Evolutionary conservation across 1,284 basidiomycete genomes (phyloP).

Genomic region (Xerocomus minutiporus): DNA sequence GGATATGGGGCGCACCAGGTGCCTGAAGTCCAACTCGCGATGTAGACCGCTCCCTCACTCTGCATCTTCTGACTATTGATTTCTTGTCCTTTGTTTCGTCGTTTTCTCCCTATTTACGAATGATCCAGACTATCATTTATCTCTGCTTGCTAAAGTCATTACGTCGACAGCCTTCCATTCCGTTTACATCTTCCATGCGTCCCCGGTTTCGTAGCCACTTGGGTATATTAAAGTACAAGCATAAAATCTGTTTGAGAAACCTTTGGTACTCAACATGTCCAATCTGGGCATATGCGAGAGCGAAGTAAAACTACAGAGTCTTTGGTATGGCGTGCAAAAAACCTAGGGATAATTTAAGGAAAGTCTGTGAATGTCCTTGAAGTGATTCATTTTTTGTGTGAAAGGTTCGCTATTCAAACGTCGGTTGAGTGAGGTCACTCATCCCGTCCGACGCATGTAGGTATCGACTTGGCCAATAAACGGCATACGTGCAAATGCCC

Average conservation of each 20-base stretch:
- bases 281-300: background rate
- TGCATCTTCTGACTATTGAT: background rate
- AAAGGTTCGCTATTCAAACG: background rate
- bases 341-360: background rate
- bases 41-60: slow-evolving; percentile 2
- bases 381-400: background rate
- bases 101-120: background rate
- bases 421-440: background rate
- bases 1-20: slow-evolving; percentile 20
- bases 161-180: background rate
- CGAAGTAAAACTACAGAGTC: background rate
- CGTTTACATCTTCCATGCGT: background rate
- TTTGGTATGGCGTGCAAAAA: background rate
- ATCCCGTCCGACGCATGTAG: slow-evolving; percentile 10
- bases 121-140: too few species aligned
- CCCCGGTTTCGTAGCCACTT: background rate
- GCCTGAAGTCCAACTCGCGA: slow-evolving; percentile 25
- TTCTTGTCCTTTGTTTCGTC: background rate
- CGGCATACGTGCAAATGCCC: slow-evolving; percentile 35
- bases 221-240: background rate
- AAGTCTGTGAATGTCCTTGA: background rate
- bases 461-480: slow-evolving; percentile 34
- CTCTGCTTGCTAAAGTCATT: background rate
- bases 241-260: background rate
- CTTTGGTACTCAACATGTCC: background rate